A percentile compares a stretch with the other conserved stretches of the same genome.
phyloP scores from a whole-genome alignment of 345 rosid genomes.

The Eucalyptus camaldulensis region DNA sequence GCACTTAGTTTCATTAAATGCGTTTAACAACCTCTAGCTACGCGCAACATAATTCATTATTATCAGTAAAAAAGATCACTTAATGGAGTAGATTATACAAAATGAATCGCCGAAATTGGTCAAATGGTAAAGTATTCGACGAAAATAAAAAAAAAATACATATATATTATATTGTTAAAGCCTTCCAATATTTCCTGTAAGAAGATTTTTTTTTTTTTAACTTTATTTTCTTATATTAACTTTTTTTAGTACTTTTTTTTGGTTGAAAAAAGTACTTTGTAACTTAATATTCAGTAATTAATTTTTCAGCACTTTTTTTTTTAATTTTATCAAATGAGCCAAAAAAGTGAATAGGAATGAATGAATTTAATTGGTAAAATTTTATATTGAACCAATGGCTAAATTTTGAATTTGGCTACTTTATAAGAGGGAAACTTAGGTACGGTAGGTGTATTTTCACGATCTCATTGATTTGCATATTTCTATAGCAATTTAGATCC shows the following conservation, averaged over 20 bases:
- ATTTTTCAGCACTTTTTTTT: not conserved
- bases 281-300: not conserved
- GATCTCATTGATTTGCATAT: not conserved
- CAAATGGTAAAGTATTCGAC: not conserved
- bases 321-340: not conserved
- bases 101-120: not conserved
- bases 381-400: not conserved
- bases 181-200: not conserved
- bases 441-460: not conserved
- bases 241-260: not conserved
- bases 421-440: not conserved
- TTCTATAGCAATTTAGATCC: not conserved
- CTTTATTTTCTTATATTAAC: not conserved
- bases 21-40: not conserved
- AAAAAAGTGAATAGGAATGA: not conserved
- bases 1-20: not conserved
- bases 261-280: not conserved
- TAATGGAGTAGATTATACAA: not conserved
- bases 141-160: not conserved
- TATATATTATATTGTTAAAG: accelerated
- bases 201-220: not conserved
- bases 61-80: not conserved
- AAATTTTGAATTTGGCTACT: not conserved
- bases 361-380: not conserved
- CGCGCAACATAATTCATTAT: not conserved